Evolutionary conservation across 2,329 filamentous ascomycete species (phyloP).

Genomic region (Cercospora nicotianae): DNA sequence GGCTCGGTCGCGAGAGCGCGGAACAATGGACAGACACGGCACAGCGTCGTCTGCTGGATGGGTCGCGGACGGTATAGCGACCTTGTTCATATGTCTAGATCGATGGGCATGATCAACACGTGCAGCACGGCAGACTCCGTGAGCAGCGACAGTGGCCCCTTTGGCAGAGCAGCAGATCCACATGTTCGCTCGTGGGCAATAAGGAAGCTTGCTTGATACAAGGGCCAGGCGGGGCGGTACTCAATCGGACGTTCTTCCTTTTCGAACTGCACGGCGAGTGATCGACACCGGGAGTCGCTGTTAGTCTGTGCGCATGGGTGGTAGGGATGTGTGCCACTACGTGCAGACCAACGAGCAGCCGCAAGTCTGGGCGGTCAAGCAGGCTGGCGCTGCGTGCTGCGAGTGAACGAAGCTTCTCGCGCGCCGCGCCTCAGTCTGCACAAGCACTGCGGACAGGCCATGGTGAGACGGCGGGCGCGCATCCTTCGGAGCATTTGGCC

Average conservation of each 20-base stretch:
- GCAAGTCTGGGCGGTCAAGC: conserved; percentile 19
- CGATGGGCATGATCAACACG: conserved; percentile 17
- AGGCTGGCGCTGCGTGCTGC: neutral
- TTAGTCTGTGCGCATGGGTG: conserved; percentile 25
- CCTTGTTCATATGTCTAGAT: conserved; percentile 17
- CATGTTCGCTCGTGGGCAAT: conserved; percentile 30
- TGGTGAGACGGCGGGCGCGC: conserved; percentile 1
- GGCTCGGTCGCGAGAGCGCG: conserved; percentile 9
- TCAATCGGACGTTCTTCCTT: conserved; percentile 38
- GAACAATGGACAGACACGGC: neutral
- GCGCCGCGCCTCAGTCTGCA: neutral
- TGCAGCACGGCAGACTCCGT: conserved; percentile 23
- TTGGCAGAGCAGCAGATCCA: conserved; percentile 29
- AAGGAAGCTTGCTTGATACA: conserved; percentile 30
- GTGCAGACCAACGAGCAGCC: conserved; percentile 9
- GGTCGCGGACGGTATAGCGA: conserved; percentile 11
- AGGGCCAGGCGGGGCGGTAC: conserved; percentile 31
- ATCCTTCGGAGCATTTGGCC: conserved; percentile 18
- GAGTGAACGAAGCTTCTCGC: neutral
- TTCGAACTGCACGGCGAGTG: conserved; percentile 27
- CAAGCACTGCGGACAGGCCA: neutral
- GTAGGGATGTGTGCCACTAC: conserved; percentile 18
- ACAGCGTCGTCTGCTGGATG: neutral
- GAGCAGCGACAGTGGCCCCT: conserved; percentile 25
- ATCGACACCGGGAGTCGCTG: conserved; percentile 29